Conservation (phyloP, 768 basidiomycete genomes). For the Leccinum uliginosum region DNA sequence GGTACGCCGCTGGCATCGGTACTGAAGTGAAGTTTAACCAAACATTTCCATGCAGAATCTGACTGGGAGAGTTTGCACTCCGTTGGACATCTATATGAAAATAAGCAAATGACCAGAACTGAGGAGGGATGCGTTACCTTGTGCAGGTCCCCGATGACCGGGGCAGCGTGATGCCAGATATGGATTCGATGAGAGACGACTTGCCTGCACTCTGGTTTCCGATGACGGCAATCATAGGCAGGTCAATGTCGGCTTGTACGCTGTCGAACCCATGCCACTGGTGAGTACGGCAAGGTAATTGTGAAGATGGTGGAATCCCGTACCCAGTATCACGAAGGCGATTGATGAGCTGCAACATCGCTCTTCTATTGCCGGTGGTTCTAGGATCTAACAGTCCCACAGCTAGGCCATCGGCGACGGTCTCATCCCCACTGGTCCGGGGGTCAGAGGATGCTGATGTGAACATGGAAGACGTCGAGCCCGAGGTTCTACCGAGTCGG, state of each 20-base stretch:
- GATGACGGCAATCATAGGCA: conserved; percentile 71
- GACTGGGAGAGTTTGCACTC: conserved; percentile 51
- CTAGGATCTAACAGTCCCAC: conserved; percentile 52
- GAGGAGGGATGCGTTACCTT: conserved; percentile 37
- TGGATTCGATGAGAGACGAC: conserved; percentile 72
- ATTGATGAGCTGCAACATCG: conserved; percentile 57
- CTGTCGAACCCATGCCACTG: conserved; percentile 29
- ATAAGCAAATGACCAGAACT: background rate
- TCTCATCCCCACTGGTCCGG: background rate
- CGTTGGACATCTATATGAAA: conserved; percentile 45
- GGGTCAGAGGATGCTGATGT: background rate
- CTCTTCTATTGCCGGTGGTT: conserved; percentile 39
- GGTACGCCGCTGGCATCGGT: conserved; percentile 37
- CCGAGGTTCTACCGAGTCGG: background rate
- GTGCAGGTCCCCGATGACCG: conserved; percentile 75
- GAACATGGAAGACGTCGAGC: background rate
- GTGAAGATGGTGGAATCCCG: background rate
- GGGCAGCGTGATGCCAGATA: conserved; percentile 68
- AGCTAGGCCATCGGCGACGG: conserved; percentile 11
- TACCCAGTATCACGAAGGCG: conserved; percentile 61
- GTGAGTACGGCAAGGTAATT: background rate
- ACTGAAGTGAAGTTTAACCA: conserved; percentile 43
- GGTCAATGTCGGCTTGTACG: conserved; percentile 64
- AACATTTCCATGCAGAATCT: conserved; percentile 43
- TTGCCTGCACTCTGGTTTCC: conserved; percentile 74